These are phyloP conservation scores for Rhizopogon vulgaris DNA, from an alignment of 768 basidiomycete genomes.

Conservation along the genomic window DNA sequence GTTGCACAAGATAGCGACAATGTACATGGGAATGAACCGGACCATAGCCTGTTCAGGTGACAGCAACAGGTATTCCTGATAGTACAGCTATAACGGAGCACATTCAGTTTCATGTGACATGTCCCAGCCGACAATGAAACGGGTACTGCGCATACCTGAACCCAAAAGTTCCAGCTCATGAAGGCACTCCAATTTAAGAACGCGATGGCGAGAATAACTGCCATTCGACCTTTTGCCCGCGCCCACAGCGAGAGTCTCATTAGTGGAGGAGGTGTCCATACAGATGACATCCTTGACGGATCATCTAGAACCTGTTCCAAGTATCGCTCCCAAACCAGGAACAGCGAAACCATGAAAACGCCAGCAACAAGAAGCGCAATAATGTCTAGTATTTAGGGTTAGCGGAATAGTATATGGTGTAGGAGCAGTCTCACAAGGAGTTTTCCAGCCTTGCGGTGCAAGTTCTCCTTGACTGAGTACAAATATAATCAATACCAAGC, in stretches of 20 bases:
- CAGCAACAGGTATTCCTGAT: slow-evolving; percentile 55
- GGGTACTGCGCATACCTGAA: slow-evolving; percentile 25
- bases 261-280: slow-evolving; percentile 49
- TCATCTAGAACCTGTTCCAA: slow-evolving; percentile 35
- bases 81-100: slow-evolving; percentile 46
- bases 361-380: slow-evolving; percentile 62
- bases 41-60: slow-evolving; percentile 56
- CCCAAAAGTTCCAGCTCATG: slow-evolving; percentile 48
- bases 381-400: slow-evolving; percentile 42
- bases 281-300: slow-evolving; percentile 13
- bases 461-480: slow-evolving; percentile 61
- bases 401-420: slow-evolving; percentile 9
- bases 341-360: slow-evolving; percentile 45
- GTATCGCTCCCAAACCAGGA: slow-evolving; percentile 61
- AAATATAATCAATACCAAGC: slow-evolving; percentile 67
- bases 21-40: slow-evolving; percentile 64
- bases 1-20: slow-evolving; percentile 64
- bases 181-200: slow-evolving; percentile 64
- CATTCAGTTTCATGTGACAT: not conserved
- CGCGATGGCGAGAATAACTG: slow-evolving; percentile 55
- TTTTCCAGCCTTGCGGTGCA: slow-evolving; percentile 55
- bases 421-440: slow-evolving; percentile 36
- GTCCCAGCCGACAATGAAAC: slow-evolving; percentile 18
- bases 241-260: slow-evolving; percentile 61
- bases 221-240: slow-evolving; percentile 55